A percentile compares a stretch with the other conserved stretches of the same genome.
These are phyloP conservation scores for Lyophyllum atratum DNA, from an alignment of 768 basidiomycete genomes.

Conservation along the genomic window DNA sequence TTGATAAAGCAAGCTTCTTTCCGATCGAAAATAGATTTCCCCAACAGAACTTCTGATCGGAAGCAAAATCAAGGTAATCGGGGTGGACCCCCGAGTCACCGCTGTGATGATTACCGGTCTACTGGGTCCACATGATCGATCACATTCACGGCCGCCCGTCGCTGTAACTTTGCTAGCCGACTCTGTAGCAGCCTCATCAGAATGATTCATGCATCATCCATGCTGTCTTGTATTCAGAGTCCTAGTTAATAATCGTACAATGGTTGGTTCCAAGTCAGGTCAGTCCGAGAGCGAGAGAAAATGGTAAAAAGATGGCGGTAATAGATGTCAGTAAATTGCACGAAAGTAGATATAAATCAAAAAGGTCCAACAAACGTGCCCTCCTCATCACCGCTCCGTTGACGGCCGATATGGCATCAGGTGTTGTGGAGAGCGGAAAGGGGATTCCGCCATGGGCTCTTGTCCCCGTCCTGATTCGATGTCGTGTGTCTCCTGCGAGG, in stretches of 20 bases:
- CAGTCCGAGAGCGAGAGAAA: constrained; percentile 10
- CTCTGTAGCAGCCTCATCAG: background rate
- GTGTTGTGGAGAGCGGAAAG: constrained; percentile 35
- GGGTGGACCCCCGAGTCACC: constrained; percentile 12
- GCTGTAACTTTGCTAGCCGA: background rate
- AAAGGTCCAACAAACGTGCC: background rate
- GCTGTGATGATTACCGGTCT: constrained; percentile 12
- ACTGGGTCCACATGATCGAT: constrained; percentile 11
- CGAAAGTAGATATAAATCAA: background rate
- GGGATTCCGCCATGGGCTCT: constrained; percentile 50
- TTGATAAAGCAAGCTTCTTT: constrained; percentile 12
- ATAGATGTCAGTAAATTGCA: background rate
- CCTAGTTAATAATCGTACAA: constrained; percentile 15
- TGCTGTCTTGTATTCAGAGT: background rate
- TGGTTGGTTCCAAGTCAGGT: constrained; percentile 14
- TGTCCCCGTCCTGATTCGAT: constrained; percentile 34
- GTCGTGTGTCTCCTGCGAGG: constrained; percentile 32
- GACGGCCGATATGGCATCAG: constrained; percentile 27
- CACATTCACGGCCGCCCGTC: background rate
- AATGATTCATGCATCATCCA: background rate
- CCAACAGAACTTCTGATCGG: constrained; percentile 47
- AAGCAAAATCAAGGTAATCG: constrained; percentile 24
- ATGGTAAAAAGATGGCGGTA: constrained; percentile 3
- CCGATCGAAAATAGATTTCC: constrained; percentile 31
- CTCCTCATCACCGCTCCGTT: constrained; percentile 11